phyloP scores from a whole-genome alignment of 2,329 filamentous ascomycete species.

The Alternaria brassicicola region DNA sequence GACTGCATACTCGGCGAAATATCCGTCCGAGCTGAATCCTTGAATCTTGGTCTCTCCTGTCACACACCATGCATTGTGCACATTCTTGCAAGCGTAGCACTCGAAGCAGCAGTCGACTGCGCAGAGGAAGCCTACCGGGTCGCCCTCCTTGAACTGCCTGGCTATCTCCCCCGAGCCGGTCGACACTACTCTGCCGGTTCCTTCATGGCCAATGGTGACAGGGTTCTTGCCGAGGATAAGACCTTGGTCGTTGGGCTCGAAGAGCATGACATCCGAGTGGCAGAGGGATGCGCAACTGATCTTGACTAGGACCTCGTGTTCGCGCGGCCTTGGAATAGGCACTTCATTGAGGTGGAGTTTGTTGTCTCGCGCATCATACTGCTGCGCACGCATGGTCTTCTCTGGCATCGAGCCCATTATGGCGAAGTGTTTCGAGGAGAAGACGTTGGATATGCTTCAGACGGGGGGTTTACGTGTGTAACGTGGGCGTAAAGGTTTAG shows the following conservation, averaged over 20 bases:
- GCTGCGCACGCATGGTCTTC: conserved; percentile 38
- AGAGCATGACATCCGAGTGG: conserved; percentile 50
- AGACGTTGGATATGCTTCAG: background rate
- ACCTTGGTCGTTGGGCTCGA: conserved; percentile 45
- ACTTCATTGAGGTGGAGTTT: conserved; percentile 53
- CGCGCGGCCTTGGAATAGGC: conserved; percentile 52
- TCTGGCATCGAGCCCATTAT: conserved; percentile 23
- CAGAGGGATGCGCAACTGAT: conserved; percentile 50
- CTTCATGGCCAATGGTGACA: conserved; percentile 45
- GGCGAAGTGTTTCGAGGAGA: background rate
- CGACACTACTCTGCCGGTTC: conserved; percentile 34
- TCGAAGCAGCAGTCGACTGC: conserved; percentile 44
- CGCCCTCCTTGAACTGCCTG: conserved; percentile 38
- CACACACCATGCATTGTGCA: conserved; percentile 38
- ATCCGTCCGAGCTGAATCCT: conserved; percentile 37
- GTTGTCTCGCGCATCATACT: conserved; percentile 45
- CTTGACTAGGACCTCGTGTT: conserved; percentile 51
- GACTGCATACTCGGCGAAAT: conserved; percentile 41
- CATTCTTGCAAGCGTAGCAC: conserved; percentile 36
- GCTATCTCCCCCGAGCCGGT: conserved; percentile 33
- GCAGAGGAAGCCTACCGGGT: conserved; percentile 43
- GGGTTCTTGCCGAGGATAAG: conserved; percentile 40
- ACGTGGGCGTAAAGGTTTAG: background rate
- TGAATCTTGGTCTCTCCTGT: conserved; percentile 42
- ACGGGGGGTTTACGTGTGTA: background rate